A percentile compares a stretch with the other conserved stretches of the same genome.
These are phyloP conservation scores for Leucocoprinus leucothites DNA, from an alignment of 768 basidiomycete species.

Conservation along the genomic window DNA sequence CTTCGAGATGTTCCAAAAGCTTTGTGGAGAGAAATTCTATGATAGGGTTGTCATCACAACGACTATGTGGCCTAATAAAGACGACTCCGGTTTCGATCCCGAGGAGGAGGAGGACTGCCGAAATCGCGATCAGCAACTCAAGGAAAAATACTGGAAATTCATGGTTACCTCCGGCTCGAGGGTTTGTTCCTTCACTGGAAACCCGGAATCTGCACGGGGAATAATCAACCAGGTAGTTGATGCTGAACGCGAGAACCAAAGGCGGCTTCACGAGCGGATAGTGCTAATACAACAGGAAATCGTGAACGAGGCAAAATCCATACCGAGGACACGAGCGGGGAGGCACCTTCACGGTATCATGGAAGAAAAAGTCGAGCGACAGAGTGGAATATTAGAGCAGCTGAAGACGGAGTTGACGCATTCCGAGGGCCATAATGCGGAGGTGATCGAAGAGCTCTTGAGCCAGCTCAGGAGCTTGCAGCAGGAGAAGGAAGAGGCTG, in stretches of 20 bases:
- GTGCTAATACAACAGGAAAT: background rate
- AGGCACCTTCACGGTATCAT: background rate
- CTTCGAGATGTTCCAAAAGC: slow-evolving; percentile 12
- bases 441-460: no score
- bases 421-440: no score
- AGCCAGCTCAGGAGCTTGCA: no score
- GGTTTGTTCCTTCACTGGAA: background rate
- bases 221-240: background rate
- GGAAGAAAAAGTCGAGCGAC: background rate
- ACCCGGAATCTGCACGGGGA: background rate
- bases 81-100: no score
- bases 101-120: no score
- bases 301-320: background rate
- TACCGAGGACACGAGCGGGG: background rate
- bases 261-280: no score
- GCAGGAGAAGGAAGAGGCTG: no score
- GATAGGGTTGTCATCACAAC: slow-evolving; percentile 3
- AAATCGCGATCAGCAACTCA: background rate
- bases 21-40: slow-evolving; percentile 12
- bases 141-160: background rate
- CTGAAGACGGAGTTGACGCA: no score
- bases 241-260: background rate
- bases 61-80: slow-evolving; percentile 9
- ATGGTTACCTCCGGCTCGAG: background rate
- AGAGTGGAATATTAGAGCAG: no score